A percentile compares a stretch with the other conserved stretches of the same genome.
phyloP scores from a whole-genome alignment of 2,329 filamentous ascomycete genomes.

The Tolypocladium amazonense region DNA sequence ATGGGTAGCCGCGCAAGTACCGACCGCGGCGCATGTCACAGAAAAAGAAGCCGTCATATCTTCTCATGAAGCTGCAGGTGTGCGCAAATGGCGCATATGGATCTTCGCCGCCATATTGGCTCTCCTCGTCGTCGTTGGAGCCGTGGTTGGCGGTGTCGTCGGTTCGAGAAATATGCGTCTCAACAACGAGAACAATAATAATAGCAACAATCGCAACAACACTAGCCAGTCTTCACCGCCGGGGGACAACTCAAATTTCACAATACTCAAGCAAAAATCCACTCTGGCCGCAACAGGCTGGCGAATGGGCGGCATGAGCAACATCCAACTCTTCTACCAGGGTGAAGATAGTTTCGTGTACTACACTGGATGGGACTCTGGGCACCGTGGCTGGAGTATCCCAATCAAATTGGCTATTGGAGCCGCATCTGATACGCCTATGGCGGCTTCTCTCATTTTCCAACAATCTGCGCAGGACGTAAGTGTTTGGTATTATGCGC shows the following conservation, averaged over 20 bases:
- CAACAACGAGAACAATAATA: not conserved
- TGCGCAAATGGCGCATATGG: not conserved
- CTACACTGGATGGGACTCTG: not conserved
- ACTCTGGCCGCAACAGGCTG: not conserved
- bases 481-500: not conserved
- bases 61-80: not conserved
- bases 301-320: not conserved
- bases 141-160: not conserved
- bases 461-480: not conserved
- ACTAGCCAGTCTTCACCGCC: not conserved
- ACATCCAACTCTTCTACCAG: not conserved
- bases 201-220: not conserved
- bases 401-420: not conserved
- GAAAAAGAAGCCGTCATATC: not conserved
- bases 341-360: not conserved
- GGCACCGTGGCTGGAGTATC: not conserved
- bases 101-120: not conserved
- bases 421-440: not conserved
- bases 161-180: not conserved
- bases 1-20: not conserved
- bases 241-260: not conserved
- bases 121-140: not conserved
- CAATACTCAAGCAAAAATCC: not conserved
- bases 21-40: not conserved
- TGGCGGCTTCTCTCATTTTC: not conserved